Conservation (phyloP, 768 basidiomycete genomes). For the Neoboletus magnificus region DNA sequence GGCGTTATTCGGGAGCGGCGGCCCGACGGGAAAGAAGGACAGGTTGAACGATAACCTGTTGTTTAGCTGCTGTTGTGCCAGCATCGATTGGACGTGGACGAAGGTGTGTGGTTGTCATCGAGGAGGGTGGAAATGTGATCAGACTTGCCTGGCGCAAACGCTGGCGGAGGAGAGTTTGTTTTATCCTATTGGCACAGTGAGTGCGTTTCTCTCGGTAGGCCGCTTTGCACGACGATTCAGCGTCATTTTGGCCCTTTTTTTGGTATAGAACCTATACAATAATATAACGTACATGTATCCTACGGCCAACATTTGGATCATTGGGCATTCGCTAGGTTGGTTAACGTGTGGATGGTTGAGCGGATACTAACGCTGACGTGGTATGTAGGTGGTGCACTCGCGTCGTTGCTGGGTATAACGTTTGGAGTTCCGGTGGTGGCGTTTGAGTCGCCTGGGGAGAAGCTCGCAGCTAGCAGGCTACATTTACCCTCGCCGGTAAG, state of each 20-base stretch:
- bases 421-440: slow-evolving; percentile 87
- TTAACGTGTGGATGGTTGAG: background rate
- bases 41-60: slow-evolving; percentile 91
- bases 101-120: slow-evolving; percentile 89
- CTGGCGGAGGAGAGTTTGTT: slow-evolving; percentile 80
- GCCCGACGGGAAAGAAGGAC: slow-evolving; percentile 87
- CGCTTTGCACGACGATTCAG: background rate
- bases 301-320: slow-evolving; percentile 84
- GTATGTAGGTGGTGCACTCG: slow-evolving; percentile 54
- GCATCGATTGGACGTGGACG: slow-evolving; percentile 90
- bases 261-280: slow-evolving; percentile 83
- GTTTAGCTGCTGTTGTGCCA: slow-evolving; percentile 93
- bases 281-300: slow-evolving; percentile 94
- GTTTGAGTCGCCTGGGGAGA: slow-evolving; percentile 89
- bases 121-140: slow-evolving; percentile 77
- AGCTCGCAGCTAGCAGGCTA: slow-evolving; percentile 69
- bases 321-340: slow-evolving; percentile 63
- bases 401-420: slow-evolving; percentile 79
- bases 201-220: slow-evolving; percentile 26
- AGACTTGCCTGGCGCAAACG: slow-evolving; percentile 71
- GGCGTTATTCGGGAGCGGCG: slow-evolving; percentile 65
- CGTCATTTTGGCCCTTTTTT: background rate
- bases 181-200: slow-evolving; percentile 84
- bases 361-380: slow-evolving; percentile 25
- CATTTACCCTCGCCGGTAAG: slow-evolving; percentile 84